phyloP scores from a whole-genome alignment of 805 yeast species.

The Starmera caribaea region DNA sequence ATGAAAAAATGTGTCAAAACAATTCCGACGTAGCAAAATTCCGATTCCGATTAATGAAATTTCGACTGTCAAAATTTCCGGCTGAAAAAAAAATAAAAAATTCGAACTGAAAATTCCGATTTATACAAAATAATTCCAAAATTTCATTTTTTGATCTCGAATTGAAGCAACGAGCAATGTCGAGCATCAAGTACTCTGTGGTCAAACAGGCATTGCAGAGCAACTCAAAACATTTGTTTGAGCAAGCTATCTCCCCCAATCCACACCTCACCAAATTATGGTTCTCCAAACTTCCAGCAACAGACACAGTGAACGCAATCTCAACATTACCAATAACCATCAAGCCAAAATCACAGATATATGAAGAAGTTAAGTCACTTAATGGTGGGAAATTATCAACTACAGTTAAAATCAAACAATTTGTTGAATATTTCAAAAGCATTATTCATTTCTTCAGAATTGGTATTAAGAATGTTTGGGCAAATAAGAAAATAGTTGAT shows the following conservation, averaged over 20 bases:
- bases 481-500: conserved; percentile 25
- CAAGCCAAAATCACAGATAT: conserved; percentile 19
- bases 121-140: too few species aligned
- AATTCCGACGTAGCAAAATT: too few species aligned
- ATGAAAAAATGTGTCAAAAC: too few species aligned
- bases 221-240: not conserved
- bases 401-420: conserved; percentile 25
- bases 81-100: too few species aligned
- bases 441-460: conserved; percentile 43
- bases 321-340: conserved; percentile 22
- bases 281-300: not conserved
- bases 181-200: too few species aligned
- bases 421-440: conserved; percentile 32
- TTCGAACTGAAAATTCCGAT: too few species aligned
- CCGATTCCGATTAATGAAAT: too few species aligned
- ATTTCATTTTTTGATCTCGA: too few species aligned
- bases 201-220: not conserved
- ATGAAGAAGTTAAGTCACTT: conserved; percentile 16
- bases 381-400: conserved; percentile 18
- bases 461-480: conserved; percentile 50
- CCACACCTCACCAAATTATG: not conserved
- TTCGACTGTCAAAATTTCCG: not conserved
- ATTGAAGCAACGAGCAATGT: not conserved
- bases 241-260: not conserved
- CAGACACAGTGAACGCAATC: conserved; percentile 18